Base-by-base conservation (phyloP, 345 rosid species). In the Camelina sativa region DNA sequence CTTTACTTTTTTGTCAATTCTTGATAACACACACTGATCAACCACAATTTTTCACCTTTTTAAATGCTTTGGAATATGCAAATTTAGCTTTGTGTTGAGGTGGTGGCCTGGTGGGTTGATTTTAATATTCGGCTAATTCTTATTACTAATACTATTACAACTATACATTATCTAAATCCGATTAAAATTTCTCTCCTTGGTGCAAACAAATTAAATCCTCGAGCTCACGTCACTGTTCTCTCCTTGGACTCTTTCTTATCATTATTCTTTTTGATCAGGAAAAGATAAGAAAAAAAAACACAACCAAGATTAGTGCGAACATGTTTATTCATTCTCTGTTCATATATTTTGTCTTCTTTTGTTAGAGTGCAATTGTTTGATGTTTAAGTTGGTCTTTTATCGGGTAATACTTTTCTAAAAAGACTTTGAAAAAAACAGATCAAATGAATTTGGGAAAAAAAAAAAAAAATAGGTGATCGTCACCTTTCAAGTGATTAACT, bases 51-150 rank as follows among this genome's bases (percentile, higher is more conserved):
- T 10, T 32, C 8, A 34, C 10, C 5, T 28, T 28, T 28, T 28
- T 28, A 35, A 56, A 62, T 55, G 35, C 44, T 65, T 77, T 51
- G 56, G 73, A 61, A 65, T 77, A 71, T 77, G 72, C 76, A 77
- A 53, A 64, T 43, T 58, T 59, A 52, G 64, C 55, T 59, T 57
- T 71, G 72, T 60, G 69, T 52, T 2, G 37, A 43, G 54, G 59
- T 44, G 63, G 70, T 66, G 73, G 77, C 73, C 64, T 77, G 34
- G 81, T 72, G 74, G 74, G 28, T 61, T 72, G 17, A 50, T 73
- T 56, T 56, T 51, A 60, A 40, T 60, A 50, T 46, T 59, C 43
- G 19, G 1, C 10, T 34, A 34, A 50, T 67, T 65, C 44, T 60
- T 51, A 22, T 50, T 23, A 7, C 7, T 32, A 34, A 34, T 2